Evolutionary conservation across 2,329 filamentous ascomycete genomes (phyloP), one percentile per base, ranked within the genome.

Genomic region (Berkeleyomyces basicola): DNA sequence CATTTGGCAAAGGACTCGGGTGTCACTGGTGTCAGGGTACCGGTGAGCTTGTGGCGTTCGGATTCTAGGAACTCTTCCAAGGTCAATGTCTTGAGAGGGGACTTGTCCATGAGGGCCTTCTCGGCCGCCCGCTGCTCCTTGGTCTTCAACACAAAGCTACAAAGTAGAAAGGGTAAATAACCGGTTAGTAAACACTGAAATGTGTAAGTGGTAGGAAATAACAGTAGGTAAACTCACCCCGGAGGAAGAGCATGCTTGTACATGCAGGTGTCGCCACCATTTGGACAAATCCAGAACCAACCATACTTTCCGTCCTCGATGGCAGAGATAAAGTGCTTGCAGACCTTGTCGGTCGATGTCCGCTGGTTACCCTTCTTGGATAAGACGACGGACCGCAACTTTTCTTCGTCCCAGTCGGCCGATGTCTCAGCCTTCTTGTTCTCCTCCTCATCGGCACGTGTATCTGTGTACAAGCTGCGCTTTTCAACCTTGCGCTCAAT

Each of bases 301-400:
- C 93, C 93, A 70, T 99, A 99, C 75, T 97, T 99, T 70, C 90
- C 88, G 71, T 99, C 93, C 76, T 99, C 93, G 66, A 99, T 93
- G 36, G 93, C 93, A 68, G 91, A 86, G 72, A 97, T 93, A 73
- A 99, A 99, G 79, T 78, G 96, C 76, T 97, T 99, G 88, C 93
- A 99, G 68, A 99, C 93, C 76, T 97, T 99, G 72, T 99, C 93
- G 57, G 93, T 99, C 4, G 88, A 88, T 31, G 91, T 96, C 72
- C 86, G 85, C 65, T 95, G 93, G 74, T 99, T 99, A 61, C 93
- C 93, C 74, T 99, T 95, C 78, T 99, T 99, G 70, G 88, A 95
- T 72, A 95, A 69, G 33, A 99, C 90, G 43, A 99, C 93, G 63
- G 86, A 86, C 69, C 88, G 83, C 69, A 99, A 76, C 76, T 97